Conservation (phyloP, 768 basidiomycete species). For the Suillus discolor region DNA sequence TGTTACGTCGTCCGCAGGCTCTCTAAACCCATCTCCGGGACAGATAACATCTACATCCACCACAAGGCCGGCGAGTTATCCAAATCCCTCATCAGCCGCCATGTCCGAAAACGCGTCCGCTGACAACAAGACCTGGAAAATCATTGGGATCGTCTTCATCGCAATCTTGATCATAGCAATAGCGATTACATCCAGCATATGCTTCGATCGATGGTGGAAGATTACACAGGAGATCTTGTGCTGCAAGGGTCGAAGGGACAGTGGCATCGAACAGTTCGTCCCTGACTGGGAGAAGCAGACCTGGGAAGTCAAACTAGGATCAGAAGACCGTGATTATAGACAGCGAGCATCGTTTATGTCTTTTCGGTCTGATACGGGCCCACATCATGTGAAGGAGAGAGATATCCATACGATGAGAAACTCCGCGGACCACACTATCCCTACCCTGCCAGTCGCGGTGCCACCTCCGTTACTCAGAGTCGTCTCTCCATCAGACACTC, state of each 20-base stretch:
- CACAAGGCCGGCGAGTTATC: slow-evolving; percentile 7
- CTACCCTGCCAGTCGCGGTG: slow-evolving; percentile 6
- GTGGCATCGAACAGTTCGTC: slow-evolving; percentile 55
- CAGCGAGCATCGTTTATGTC: slow-evolving; percentile 6
- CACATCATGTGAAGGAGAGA: background rate
- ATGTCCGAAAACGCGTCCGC: slow-evolving; percentile 28
- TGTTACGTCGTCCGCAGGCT: slow-evolving; percentile 3
- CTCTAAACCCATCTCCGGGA: background rate
- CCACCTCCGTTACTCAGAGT: slow-evolving; percentile 1
- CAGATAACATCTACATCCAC: slow-evolving; percentile 8
- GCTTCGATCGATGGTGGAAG: slow-evolving; percentile 73
- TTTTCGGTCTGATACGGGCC: slow-evolving; percentile 6
- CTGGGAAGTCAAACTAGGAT: slow-evolving; percentile 50
- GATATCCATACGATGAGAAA: background rate
- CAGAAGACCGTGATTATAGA: slow-evolving; percentile 10
- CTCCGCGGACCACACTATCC: slow-evolving; percentile 3
- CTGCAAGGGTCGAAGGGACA: slow-evolving; percentile 33
- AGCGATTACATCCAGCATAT: slow-evolving; percentile 58
- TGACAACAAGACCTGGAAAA: slow-evolving; percentile 62
- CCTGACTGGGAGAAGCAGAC: slow-evolving; percentile 64
- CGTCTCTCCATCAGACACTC: slow-evolving; percentile 6
- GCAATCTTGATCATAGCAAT: slow-evolving; percentile 60
- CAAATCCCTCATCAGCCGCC: slow-evolving; percentile 9
- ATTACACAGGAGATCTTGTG: slow-evolving; percentile 55
- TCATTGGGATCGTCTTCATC: slow-evolving; percentile 68